Evolutionary conservation across 495 filamentous ascomycete genomes (phyloP).

Genomic region (Elasticomyces elasticus): DNA sequence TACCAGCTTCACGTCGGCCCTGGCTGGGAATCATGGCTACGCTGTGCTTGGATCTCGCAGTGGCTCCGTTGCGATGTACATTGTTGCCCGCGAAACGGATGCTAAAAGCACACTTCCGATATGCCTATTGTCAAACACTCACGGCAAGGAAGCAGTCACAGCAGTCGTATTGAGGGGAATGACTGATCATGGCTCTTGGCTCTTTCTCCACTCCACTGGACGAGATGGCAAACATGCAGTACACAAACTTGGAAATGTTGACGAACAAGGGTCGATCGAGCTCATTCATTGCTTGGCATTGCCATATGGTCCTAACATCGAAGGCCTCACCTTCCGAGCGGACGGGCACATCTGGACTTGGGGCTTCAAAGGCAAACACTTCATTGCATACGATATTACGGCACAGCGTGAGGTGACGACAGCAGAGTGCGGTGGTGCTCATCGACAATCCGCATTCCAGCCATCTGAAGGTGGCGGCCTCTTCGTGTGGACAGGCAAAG

Average conservation of each 20-base stretch:
- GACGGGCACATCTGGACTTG: conserved; percentile 51
- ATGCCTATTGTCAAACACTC: conserved; percentile 28
- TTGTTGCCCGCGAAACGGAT: conserved; percentile 9
- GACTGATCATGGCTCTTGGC: no score
- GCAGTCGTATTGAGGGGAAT: no score
- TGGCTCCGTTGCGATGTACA: conserved; percentile 51
- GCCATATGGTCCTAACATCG: conserved; percentile 57
- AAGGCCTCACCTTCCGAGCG: conserved; percentile 51
- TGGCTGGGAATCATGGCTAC: conserved; percentile 28
- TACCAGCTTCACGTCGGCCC: conserved; percentile 27
- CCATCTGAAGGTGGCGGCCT: conserved; percentile 31
- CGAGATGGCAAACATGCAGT: conserved; percentile 67
- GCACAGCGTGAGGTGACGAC: conserved; percentile 52
- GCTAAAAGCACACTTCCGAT: neutral
- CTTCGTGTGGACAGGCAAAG: conserved; percentile 50
- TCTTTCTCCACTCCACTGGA: conserved; percentile 57
- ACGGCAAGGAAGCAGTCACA: conserved; percentile 61
- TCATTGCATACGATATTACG: conserved; percentile 69
- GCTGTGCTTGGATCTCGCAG: conserved; percentile 61
- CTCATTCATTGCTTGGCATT: conserved; percentile 47
- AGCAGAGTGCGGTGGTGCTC: conserved; percentile 72
- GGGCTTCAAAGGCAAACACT: conserved; percentile 69
- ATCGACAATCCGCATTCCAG: conserved; percentile 60
- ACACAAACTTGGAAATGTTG: conserved; percentile 29
- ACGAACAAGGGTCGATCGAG: conserved; percentile 10